A percentile compares a stretch with the other conserved stretches of the same genome.
These are phyloP conservation scores for Tulasnella sp. DNA, from an alignment of 768 basidiomycete genomes.

Conservation along the genomic window DNA sequence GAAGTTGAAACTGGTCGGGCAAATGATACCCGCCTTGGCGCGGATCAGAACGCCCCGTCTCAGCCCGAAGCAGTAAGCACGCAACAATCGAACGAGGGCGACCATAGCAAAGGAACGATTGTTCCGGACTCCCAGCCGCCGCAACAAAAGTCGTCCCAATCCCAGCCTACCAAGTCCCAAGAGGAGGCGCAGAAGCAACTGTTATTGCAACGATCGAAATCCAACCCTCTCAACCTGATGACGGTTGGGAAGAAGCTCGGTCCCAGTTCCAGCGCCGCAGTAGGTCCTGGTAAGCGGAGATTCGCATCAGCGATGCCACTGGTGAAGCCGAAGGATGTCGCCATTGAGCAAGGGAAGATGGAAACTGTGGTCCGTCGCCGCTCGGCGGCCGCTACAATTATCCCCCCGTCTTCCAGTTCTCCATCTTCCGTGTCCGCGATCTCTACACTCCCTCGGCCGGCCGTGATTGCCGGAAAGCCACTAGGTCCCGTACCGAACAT, in stretches of 20 bases:
- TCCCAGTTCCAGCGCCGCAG: neutral
- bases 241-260: too few species aligned
- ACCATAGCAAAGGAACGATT: neutral
- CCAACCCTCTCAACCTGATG: too few species aligned
- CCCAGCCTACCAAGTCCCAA: neutral
- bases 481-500: neutral
- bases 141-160: constrained; percentile 6
- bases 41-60: too few species aligned
- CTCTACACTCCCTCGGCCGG: too few species aligned
- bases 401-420: neutral
- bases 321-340: neutral
- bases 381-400: neutral
- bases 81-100: neutral
- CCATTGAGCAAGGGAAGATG: too few species aligned
- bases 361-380: too few species aligned
- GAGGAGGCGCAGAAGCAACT: too few species aligned
- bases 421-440: neutral
- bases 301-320: neutral
- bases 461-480: neutral
- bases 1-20: too few species aligned
- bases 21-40: too few species aligned
- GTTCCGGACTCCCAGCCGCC: constrained; percentile 2
- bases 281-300: neutral
- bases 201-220: too few species aligned
- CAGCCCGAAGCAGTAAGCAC: too few species aligned